Evolutionary conservation across 2,329 filamentous ascomycete genomes (phyloP), one percentile per base, ranked within the genome.

Genomic region (Myriosclerotinia curreyana): DNA sequence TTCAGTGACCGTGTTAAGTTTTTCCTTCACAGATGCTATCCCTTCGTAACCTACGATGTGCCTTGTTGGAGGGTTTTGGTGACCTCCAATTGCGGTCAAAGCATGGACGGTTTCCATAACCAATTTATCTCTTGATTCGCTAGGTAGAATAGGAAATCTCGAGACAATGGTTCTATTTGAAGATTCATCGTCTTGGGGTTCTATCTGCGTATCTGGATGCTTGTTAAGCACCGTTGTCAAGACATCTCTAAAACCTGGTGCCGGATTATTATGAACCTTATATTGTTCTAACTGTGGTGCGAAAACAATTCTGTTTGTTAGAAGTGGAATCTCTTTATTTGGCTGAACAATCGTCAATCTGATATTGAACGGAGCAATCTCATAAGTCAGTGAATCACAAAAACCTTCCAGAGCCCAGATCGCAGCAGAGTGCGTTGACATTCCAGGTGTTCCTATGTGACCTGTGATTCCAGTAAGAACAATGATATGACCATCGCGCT

Each of bases 361-460:
- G 79, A 98, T 87, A 77, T 97, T 97, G 80, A 98, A 98, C 0
- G 95, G 95, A 0, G 94, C 90, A 68, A 99, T 90, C 77, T 99
- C 95, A 77, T 97, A 99, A 1, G 94, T 93, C 31, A 99, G 82
- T 66, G 91, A 92, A 77, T 98, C 94, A 78, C 93, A 97, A 76
- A 95, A 97, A 22, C 94, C 95, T 77, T 98, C 95, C 44, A 97
- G 83, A 1, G 92, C 95, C 92, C 94, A 97, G 46, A 92, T 93
- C 17, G 92, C 90, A 22, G 94, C 92, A 69, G 92, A 95, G 75
- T 96, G 95, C 80, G 96, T 90, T 64, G 91, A 85, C 78, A 98
- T 85, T 2, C 93, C 92, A 0, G 95, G 95, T 0, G 93, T 97
- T 44, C 93, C 94, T 66, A 98, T 88, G 76, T 97, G 94, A 3